Evolutionary conservation across 140 eudicot genomes (phyloP).

Genomic region (Bidens hawaiensis): DNA sequence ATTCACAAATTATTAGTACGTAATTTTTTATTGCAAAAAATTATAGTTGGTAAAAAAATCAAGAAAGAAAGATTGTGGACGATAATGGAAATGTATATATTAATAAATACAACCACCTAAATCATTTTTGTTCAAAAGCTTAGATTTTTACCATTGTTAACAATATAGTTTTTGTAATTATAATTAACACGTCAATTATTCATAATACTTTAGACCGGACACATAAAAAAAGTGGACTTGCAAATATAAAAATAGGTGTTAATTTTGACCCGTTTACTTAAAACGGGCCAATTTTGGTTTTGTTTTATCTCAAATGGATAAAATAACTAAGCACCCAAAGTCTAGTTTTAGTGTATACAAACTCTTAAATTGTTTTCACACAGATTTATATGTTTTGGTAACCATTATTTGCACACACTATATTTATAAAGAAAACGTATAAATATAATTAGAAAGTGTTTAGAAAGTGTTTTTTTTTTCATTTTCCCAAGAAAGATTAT

Average conservation of each 20-base stretch:
- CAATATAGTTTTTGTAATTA: neutral
- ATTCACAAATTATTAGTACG: slow-evolving; percentile 3
- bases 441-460: no score
- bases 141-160: neutral
- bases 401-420: no score
- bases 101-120: neutral
- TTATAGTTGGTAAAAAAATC: neutral
- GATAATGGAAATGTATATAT: neutral
- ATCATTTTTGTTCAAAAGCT: neutral
- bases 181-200: neutral
- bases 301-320: neutral
- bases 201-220: neutral
- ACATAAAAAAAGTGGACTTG: neutral
- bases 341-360: no score
- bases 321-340: no score
- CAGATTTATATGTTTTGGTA: no score
- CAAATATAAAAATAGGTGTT: neutral
- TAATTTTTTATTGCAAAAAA: neutral
- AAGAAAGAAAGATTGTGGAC: neutral
- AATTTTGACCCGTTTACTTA: neutral
- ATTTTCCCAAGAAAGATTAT: neutral
- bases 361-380: no score
- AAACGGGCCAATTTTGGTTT: neutral
- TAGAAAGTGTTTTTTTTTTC: neutral
- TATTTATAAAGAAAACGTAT: no score